These are phyloP conservation scores for Calonectria henricotiae DNA, from an alignment of 2,329 filamentous ascomycete genomes.

Conservation along the genomic window DNA sequence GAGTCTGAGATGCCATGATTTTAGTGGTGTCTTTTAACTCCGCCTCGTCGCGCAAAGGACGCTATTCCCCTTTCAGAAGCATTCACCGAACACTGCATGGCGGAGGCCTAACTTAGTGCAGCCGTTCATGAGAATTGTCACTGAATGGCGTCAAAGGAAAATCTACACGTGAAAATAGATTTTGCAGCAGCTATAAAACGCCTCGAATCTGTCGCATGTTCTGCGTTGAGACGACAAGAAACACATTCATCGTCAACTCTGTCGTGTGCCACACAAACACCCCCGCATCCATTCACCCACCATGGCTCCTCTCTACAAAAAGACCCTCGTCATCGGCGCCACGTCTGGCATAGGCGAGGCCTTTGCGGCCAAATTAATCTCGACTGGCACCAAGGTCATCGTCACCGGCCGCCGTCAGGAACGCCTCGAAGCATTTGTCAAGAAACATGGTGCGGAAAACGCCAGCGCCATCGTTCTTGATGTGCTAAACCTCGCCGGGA, in stretches of 20 bases:
- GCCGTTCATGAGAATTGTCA: not conserved
- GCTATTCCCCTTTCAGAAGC: constrained; percentile 19
- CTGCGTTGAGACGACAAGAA: no score
- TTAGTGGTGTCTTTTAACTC: constrained; percentile 12
- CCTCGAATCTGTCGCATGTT: not conserved
- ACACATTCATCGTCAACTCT: not conserved
- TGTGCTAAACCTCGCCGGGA: constrained; percentile 61
- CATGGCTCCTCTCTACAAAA: constrained; percentile 41
- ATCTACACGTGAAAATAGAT: not conserved
- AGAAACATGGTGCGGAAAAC: constrained; percentile 59
- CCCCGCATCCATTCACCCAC: not conserved
- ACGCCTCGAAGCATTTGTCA: constrained; percentile 65
- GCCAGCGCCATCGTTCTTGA: constrained; percentile 61
- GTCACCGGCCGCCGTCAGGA: constrained; percentile 66
- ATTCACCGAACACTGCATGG: constrained; percentile 27
- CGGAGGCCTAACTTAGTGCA: not conserved
- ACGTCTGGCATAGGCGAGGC: constrained; percentile 49
- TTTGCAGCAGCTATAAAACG: not conserved
- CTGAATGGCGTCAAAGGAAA: not conserved
- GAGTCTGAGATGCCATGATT: not conserved
- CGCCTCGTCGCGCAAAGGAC: constrained; percentile 9
- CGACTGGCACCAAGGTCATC: constrained; percentile 62
- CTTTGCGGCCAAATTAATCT: constrained; percentile 58
- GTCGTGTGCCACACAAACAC: not conserved
- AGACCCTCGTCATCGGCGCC: constrained; percentile 61